Evolutionary conservation across 1,139 yeast species (phyloP), one percentile per base, ranked within the genome.

Genomic region (Oligophagozyma castellii): DNA sequence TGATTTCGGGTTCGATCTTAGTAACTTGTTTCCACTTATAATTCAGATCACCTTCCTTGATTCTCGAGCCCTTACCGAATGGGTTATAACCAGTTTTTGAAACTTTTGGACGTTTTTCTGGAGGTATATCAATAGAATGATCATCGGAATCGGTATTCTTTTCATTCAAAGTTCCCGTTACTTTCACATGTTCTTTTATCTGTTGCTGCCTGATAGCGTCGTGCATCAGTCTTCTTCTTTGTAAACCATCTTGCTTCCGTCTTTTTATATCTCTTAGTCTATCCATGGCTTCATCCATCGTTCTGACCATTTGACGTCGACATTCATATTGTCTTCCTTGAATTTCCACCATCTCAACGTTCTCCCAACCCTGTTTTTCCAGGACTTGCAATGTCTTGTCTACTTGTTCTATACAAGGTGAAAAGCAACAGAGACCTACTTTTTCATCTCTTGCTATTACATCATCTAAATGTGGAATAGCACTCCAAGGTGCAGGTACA

Each of bases 361-460:
- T 68, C n/a, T 69, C 66, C 94, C 95, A 92, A 1, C 93, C 95
- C 29, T 73, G 56, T 20, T 62, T 67, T 40, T 76, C 73, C 35
- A 92, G 60, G 0, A 79, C 76, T 40, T 69, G 75, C 8, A 89
- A 73, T 0, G 96, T 79, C 44, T 79, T 74, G 34, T 76, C 76
- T 3, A 92, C 98, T 58, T 92, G 99, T 55, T 92, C 99, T 31
- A 92, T 81, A 55, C 99, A 92, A 6, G 99, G 99, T 20, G 94
- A 80, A 51, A 89, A 89, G 53, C 96, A 89, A 56, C 98, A 89
- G 30, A 89, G 66, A 2, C 78, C 73, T 8, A 73, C 77, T 24
- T 65, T 59, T 34, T 64, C 60, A 14, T 58, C 58, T 5, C 56
- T 52, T n/a, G 78, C 58, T 12, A 81, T 64, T 4, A 79, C 93